Evolutionary conservation across 177 flowering plant species (phyloP).

Genomic region (Vitis hybrid): DNA sequence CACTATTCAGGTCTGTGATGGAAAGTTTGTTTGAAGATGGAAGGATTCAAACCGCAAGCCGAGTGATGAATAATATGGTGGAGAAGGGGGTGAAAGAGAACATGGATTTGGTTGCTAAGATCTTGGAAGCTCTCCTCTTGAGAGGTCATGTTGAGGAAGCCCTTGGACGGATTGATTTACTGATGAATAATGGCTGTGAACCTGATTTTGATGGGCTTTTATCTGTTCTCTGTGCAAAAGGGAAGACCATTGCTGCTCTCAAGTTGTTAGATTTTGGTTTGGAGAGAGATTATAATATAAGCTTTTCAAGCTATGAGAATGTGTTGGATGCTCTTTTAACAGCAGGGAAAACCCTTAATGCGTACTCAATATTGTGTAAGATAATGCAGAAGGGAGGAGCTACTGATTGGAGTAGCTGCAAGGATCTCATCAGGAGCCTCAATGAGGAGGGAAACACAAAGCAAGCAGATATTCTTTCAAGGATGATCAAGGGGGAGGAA

Average conservation of each 20-base stretch:
- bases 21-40: conserved; percentile 80
- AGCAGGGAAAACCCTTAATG: conserved; percentile 91
- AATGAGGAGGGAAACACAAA: conserved; percentile 86
- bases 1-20: conserved; percentile 71
- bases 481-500: conserved; percentile 57
- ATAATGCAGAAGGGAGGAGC: conserved; percentile 74
- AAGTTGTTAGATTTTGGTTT: conserved; percentile 76
- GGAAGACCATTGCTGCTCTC: conserved; percentile 78
- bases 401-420: conserved; percentile 49
- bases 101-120: conserved; percentile 77
- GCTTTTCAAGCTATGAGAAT: conserved; percentile 72
- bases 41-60: conserved; percentile 93
- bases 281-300: conserved; percentile 67
- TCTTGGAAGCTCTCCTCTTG: conserved; percentile 84
- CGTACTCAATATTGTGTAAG: conserved; percentile 82
- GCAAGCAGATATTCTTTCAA: conserved; percentile 89
- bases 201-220: conserved; percentile 69
- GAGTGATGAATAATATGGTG: conserved; percentile 88
- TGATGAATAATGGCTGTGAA: conserved; percentile 46
- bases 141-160: conserved; percentile 98
- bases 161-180: conserved; percentile 69
- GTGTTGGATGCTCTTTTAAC: conserved; percentile 74
- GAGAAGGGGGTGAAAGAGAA: conserved; percentile 91
- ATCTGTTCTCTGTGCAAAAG: conserved; percentile 67
- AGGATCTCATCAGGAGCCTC: conserved; percentile 73